These are phyloP conservation scores for Geotrichum reessii DNA, from an alignment of 1,139 yeast genomes.

Conservation along the genomic window DNA sequence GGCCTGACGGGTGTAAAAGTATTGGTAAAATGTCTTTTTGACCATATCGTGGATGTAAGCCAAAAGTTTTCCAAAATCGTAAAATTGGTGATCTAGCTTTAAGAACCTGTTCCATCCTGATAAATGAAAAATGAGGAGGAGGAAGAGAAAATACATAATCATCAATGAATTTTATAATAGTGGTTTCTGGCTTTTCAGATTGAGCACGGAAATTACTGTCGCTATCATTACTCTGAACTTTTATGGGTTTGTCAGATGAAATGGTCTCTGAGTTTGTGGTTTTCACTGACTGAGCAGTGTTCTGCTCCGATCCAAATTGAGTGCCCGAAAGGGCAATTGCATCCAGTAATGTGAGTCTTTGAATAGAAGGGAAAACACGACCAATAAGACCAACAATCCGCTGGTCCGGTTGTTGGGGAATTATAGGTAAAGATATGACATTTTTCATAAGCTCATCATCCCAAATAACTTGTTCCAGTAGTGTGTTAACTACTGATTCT, in stretches of 20 bases:
- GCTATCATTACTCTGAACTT: neutral
- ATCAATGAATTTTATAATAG: constrained; percentile 3
- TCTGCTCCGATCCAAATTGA: neutral
- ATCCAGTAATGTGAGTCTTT: constrained; percentile 9
- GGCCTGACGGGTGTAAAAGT: constrained; percentile 32
- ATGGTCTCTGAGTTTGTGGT: neutral
- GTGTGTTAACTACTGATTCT: constrained; percentile 29
- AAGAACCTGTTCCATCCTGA: constrained; percentile 28
- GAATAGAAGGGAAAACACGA: constrained; percentile 10
- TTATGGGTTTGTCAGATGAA: neutral
- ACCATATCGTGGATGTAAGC: constrained; percentile 34
- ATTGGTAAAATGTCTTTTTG: constrained; percentile 31
- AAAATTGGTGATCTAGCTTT: constrained; percentile 36
- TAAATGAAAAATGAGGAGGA: constrained; percentile 25
- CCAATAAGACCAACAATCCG: constrained; percentile 3
- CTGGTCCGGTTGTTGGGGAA: constrained; percentile 13
- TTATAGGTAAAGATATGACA: constrained; percentile 21
- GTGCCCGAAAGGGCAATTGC: constrained; percentile 9
- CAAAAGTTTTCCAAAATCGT: constrained; percentile 39
- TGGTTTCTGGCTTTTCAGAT: constrained; percentile 16
- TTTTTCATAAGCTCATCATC: constrained; percentile 36
- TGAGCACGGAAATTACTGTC: constrained; percentile 4
- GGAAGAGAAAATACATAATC: constrained; percentile 9
- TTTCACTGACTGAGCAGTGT: neutral
- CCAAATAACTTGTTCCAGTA: constrained; percentile 44